Base-by-base conservation (phyloP, 2,329 filamentous ascomycete genomes). In the Talaromyces rugulosus region DNA sequence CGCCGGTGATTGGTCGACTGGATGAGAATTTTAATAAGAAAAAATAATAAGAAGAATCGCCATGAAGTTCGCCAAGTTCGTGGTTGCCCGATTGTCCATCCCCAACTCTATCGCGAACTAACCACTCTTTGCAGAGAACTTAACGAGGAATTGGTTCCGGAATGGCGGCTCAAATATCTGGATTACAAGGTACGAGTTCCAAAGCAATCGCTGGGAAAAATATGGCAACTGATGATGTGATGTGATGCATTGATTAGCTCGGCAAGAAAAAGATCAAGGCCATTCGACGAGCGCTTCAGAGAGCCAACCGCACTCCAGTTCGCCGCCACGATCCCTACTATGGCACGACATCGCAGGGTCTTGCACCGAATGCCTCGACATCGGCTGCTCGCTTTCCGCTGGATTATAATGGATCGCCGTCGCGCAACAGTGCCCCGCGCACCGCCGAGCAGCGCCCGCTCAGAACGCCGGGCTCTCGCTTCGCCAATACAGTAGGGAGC, bases 201-300 rank as follows among this genome's bases (percentile, higher is more conserved):
- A 53, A 18, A 5, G 16, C 8, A 7, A 8, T 30, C 3, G 6
- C 7, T 7, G 9, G n/a, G n/a, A 30, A 30, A 4, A 23, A 23
- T 23, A 23, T 23, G 23, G 23, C 23, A 23, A 14, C 56, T 66
- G 54, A 44, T 16, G 47, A 51, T 66, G n/a, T 44, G 31, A 52
- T 44, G 31, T 56, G 23, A 23, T 36, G 51, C 28, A 58, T 64
- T 64, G 44, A 47, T 11, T 69, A 88, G 85, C 71, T 73, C 56
- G 94, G 92, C 64, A 98, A 98, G 80, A 97, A 97, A 79, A 89
- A 92, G 73, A 83, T 98, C 75, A 98, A 97, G 77, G 87, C 87
- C 61, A 88, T 97, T 58, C 78, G 83, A 28, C 85, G 89, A 64
- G 91, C 92, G 63, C 83, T 95, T 64, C 82, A 85, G 60, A 82